Base-by-base conservation (phyloP, 2,329 filamentous ascomycete species). In the Alternaria sp. region DNA sequence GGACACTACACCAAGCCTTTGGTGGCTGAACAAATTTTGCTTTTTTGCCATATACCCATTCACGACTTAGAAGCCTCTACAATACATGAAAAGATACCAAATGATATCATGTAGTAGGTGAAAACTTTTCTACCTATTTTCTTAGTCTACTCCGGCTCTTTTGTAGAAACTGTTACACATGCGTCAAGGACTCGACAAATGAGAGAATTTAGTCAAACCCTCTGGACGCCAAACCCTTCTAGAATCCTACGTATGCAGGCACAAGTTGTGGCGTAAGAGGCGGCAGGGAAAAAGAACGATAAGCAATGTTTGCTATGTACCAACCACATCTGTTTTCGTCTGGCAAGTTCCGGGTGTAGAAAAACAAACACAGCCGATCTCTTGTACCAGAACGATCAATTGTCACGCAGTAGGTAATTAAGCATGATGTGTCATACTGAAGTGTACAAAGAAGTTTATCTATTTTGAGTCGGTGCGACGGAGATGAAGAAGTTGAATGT, bases 41-140 rank as follows among this genome's bases (percentile, higher is more conserved):
- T 41, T 48, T 49, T 53, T 18, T 46, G 50, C 56, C 16, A 20
- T 41, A 58, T 58, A 54, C 56, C 56, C 56, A 44, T 40, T 30
- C 40, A 34, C 16, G 16, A 32, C 14, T 32, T 48, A 14, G 14
- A 41, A 34, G 20, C 43, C 40, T 30, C 28, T 30, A 41, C 12
- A 44, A 48, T 32, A 40, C 20, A 32, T 20, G 12, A 49, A 14
- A 22, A 49, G 20, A 16, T 28, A 36, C 14, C 12, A 36, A 34
- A 5, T 9, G 8, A 12, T n/a, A 16, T 18, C 14, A 34, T 18
- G 30, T 36, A 11, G 18, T 6, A 41, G 32, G 46, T 25, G 34
- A 20, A 2, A 16, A 10, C 18, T 34, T 49, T 22, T 7, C 20
- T n/a, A 0, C 27, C 7, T 34, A 18, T 27, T 7, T 7, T 27